Conservation (phyloP, 1,284 basidiomycete genomes). For the Moesziomyces sp. region DNA sequence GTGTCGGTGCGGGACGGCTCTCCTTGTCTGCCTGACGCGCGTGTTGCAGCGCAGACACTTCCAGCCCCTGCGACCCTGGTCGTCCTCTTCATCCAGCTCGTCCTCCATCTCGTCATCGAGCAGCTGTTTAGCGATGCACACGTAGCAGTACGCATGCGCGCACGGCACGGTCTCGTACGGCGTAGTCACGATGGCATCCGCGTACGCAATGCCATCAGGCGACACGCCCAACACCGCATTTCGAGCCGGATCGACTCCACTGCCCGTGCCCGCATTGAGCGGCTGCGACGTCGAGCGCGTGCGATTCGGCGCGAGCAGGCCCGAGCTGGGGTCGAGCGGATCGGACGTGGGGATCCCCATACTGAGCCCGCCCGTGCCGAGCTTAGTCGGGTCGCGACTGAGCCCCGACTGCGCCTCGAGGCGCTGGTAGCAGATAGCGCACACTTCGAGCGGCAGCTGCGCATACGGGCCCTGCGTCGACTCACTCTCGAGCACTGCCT, state of each 20-base stretch:
- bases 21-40: slow-evolving; percentile 33
- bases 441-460: slow-evolving; percentile 54
- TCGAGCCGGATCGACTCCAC: slow-evolving; percentile 3
- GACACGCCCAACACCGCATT: slow-evolving; percentile 39
- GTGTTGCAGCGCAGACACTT: slow-evolving; percentile 61
- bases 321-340: slow-evolving; percentile 58
- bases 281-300: slow-evolving; percentile 24
- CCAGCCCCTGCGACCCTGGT: slow-evolving; percentile 51
- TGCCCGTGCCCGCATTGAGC: slow-evolving; percentile 26
- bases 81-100: slow-evolving; percentile 53
- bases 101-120: slow-evolving; percentile 62
- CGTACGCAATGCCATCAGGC: slow-evolving; percentile 58
- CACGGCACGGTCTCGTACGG: slow-evolving; percentile 65
- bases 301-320: slow-evolving; percentile 34
- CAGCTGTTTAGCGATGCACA: slow-evolving; percentile 61
- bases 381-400: slow-evolving; percentile 28
- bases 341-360: slow-evolving; percentile 59
- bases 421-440: slow-evolving; percentile 62
- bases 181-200: slow-evolving; percentile 54
- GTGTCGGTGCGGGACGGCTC: not conserved
- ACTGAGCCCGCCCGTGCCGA: slow-evolving; percentile 39
- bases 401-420: slow-evolving; percentile 54
- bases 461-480: slow-evolving; percentile 42
- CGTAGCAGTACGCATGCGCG: slow-evolving; percentile 63
- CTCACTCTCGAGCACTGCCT: not conserved